Conservation (phyloP, 345 rosid species). For the Hibiscus syriacus region DNA sequence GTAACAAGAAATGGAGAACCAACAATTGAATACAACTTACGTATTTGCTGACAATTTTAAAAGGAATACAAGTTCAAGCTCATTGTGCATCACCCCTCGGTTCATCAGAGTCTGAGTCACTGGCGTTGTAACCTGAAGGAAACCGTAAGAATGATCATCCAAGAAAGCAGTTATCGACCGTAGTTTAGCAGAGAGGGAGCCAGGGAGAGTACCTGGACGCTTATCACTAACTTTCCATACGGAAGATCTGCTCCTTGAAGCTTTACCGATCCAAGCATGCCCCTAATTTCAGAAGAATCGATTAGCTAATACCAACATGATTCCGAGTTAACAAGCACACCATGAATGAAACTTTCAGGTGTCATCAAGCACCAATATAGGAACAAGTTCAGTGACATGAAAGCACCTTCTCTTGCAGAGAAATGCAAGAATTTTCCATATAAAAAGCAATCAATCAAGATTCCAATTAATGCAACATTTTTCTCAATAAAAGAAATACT, state of each 20-base stretch:
- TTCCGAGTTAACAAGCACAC: neutral
- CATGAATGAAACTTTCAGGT: neutral
- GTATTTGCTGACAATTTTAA: neutral
- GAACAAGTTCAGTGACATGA: neutral
- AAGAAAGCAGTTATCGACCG: neutral
- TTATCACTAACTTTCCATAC: slow-evolving; percentile 59
- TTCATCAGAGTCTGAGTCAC: slow-evolving; percentile 69
- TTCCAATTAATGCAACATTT: too few species aligned
- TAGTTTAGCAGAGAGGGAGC: neutral
- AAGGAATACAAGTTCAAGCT: slow-evolving; percentile 3
- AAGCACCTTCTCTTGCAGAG: neutral
- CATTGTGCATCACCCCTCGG: slow-evolving; percentile 18
- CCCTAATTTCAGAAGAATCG: slow-evolving; percentile 36
- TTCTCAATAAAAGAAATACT: neutral
- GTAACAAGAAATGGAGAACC: neutral
- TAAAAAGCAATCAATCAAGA: too few species aligned
- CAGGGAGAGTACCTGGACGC: slow-evolving; percentile 50
- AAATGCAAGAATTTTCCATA: neutral
- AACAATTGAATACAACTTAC: neutral
- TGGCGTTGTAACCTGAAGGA: slow-evolving; percentile 54
- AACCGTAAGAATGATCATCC: neutral
- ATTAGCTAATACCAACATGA: neutral
- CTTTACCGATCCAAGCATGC: slow-evolving; percentile 62
- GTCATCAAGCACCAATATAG: neutral
- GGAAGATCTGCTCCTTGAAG: slow-evolving; percentile 48